phyloP scores from a whole-genome alignment of 2,329 filamentous ascomycete species.

The Colletotrichum agaves region DNA sequence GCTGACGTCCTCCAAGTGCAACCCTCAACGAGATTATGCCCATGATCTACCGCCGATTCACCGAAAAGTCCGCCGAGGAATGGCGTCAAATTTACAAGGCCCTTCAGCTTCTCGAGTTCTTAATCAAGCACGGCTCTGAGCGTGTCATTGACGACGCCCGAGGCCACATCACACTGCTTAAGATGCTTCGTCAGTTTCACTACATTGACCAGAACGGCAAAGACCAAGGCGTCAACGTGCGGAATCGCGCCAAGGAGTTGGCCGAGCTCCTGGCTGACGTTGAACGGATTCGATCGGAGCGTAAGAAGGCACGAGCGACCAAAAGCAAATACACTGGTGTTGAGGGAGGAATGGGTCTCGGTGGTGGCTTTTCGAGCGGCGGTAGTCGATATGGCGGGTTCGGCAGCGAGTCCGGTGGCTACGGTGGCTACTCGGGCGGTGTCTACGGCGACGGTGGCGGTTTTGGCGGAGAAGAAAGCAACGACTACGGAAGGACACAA shows the following conservation, averaged over 20 bases:
- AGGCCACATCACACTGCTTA: constrained; percentile 92
- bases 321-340: constrained; percentile 96
- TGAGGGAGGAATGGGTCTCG: constrained; percentile 78
- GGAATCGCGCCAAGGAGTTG: constrained; percentile 95
- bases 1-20: constrained; percentile 68
- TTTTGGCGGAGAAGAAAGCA: constrained; percentile 81
- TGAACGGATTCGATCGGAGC: constrained; percentile 81
- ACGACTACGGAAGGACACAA: constrained; percentile 56
- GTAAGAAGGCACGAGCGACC: constrained; percentile 90
- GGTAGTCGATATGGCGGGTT: constrained; percentile 85
- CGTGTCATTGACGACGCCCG: constrained; percentile 96
- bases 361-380: constrained; percentile 65
- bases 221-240: constrained; percentile 97
- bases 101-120: constrained; percentile 93
- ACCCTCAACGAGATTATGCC: constrained; percentile 99
- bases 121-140: constrained; percentile 98
- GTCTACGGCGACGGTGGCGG: constrained; percentile 98
- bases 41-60: constrained; percentile 99
- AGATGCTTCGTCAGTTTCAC: constrained; percentile 99
- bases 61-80: constrained; percentile 96
- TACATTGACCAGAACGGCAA: constrained; percentile 97
- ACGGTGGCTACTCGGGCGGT: constrained; percentile 72
- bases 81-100: constrained; percentile 99
- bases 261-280: constrained; percentile 94
- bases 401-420: constrained; percentile 83